Evolutionary conservation across 2,329 filamentous ascomycete species (phyloP).

Genomic region (Alternaria incomplexa): DNA sequence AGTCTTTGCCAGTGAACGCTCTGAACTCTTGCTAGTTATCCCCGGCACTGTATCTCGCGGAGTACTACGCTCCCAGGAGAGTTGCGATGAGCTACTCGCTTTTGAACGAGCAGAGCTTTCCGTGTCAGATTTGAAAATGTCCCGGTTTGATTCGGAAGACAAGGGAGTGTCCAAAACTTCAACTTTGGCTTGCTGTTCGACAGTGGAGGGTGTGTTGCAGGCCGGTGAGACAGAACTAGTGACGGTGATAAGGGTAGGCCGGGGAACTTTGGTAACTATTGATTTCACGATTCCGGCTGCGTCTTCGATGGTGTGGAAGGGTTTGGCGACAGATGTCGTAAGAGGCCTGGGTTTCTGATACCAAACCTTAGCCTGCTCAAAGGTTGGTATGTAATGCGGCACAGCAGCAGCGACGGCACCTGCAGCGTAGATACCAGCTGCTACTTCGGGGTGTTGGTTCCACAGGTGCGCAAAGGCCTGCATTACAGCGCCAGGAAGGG

Average conservation of each 20-base stretch:
- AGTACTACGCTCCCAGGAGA: neutral
- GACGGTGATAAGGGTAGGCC: neutral
- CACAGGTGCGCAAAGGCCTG: neutral
- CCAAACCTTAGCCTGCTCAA: slow-evolving; percentile 1
- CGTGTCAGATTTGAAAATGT: neutral
- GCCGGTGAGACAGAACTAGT: neutral
- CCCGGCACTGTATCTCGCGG: neutral
- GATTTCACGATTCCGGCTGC: neutral
- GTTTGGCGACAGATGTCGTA: neutral
- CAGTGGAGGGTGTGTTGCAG: neutral
- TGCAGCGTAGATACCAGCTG: neutral
- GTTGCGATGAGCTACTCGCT: neutral
- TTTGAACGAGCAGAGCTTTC: neutral
- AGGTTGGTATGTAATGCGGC: neutral
- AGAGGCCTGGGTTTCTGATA: neutral
- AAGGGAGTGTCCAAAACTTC: neutral
- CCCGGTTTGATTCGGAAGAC: neutral
- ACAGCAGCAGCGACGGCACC: neutral
- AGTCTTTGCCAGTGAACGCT: neutral
- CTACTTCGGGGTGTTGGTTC: neutral
- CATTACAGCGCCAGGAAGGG: neutral
- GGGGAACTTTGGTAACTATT: neutral
- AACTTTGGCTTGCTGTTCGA: neutral
- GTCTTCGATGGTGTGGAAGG: neutral
- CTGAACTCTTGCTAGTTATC: neutral